A percentile compares a stretch with the other conserved stretches of the same genome.
Evolutionary conservation across 148 eudicot species (phyloP).

Genomic region (Polygonum aviculare): DNA sequence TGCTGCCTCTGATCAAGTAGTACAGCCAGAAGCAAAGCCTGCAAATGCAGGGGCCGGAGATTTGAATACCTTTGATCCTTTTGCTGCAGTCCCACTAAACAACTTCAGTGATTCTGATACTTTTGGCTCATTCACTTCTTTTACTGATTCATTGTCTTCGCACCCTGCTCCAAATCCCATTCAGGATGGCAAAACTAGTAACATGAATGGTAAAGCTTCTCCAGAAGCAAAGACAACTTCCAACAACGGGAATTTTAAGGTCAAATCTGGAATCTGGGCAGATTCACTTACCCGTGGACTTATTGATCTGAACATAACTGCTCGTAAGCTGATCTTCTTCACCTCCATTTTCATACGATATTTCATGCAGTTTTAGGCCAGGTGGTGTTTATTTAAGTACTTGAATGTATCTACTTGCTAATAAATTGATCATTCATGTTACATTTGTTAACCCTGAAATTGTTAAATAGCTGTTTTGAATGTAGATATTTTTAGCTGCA

Average conservation of each 20-base stretch:
- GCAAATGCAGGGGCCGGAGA: constrained; percentile 27
- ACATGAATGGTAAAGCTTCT: constrained; percentile 29
- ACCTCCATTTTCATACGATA: neutral
- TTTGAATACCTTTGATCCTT: constrained; percentile 56
- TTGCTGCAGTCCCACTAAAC: constrained; percentile 68
- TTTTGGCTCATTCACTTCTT: constrained; percentile 57
- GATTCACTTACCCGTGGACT: constrained; percentile 94
- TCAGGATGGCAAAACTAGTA: constrained; percentile 17
- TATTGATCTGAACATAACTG: constrained; percentile 94
- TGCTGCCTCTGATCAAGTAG: constrained; percentile 46
- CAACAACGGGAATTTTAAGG: constrained; percentile 58
- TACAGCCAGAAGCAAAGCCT: constrained; percentile 36
- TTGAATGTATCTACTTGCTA: neutral
- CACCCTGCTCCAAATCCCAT: constrained; percentile 26
- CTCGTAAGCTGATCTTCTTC: constrained; percentile 52
- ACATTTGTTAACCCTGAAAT: neutral
- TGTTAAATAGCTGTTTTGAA: neutral
- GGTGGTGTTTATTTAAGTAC: neutral
- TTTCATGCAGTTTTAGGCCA: neutral
- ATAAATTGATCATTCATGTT: neutral
- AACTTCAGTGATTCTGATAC: constrained; percentile 64
- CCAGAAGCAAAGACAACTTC: constrained; percentile 37
- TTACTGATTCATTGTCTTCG: constrained; percentile 32
- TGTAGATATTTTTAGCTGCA: neutral
- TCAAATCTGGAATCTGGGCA: constrained; percentile 96